Base-by-base conservation (phyloP, 176 grass and related monocot genomes). In the Chrysopogon serrulatus region DNA sequence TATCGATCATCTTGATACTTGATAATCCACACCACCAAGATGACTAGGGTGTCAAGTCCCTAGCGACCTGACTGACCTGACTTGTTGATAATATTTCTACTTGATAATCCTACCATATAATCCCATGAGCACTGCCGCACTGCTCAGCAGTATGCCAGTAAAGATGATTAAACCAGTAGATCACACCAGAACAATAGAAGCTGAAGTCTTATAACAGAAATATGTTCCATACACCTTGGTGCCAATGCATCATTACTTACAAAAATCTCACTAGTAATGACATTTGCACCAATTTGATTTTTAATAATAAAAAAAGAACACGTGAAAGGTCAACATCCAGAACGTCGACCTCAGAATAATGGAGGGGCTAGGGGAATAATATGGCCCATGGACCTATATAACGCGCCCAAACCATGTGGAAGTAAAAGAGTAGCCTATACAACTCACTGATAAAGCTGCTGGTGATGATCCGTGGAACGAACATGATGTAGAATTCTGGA, bases 371-470 rank as follows among this genome's bases (percentile, higher is more conserved):
- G 19, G 57, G 57, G 21, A 21, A 54, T 54, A 27, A 60, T 53
- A 57, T 49, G 35, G 35, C 49, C 71, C 76, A 79, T 87, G 68
- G 65, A 89, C 65, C 56, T 64, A 48, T 45, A 21, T 83, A 77
- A 74, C n/a, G 17, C 17, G 16, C 8, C 7, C 71, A 87, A 61
- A 85, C 82, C 89, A 85, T 87, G 77, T 89, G 84, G 47, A 76
- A 87, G 92, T 87, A 94, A 87, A 86, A 24, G 41, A 80, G 74
- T 90, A 85, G 35, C 61, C 81, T 94, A 87, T 80, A 64, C 71
- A 80, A 69, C 47, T 87, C 73, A 49, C 45, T 13, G 23, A 79
- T 17, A 32, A 34, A 51, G 30, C 35, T 43, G 40, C 32, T 3
- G 36, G 42, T 34, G 11, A 26, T 81, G 15, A 36, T 69, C 16